phyloP scores from a whole-genome alignment of 1,284 basidiomycete species.

The Cryptococcus floricola region DNA sequence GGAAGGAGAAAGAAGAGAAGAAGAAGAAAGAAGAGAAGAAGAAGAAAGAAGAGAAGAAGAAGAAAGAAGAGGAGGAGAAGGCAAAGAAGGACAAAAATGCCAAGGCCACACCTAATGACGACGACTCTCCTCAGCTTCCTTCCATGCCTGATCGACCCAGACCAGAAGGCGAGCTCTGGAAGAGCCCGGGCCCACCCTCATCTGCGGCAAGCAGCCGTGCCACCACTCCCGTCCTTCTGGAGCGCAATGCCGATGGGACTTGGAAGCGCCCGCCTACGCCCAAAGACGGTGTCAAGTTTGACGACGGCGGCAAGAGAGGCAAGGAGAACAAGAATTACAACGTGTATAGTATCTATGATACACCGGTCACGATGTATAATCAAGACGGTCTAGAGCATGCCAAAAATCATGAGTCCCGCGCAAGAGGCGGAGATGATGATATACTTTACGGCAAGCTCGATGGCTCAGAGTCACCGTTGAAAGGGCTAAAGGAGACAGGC shows the following conservation, averaged over 20 bases:
- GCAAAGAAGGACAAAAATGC: neutral
- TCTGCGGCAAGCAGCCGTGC: constrained; percentile 5
- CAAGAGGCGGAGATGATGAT: constrained; percentile 1
- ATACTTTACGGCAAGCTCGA: neutral
- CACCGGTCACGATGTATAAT: constrained; percentile 4
- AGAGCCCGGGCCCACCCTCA: constrained; percentile 3
- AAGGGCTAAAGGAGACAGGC: neutral
- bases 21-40: too few species aligned
- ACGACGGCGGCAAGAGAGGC: constrained; percentile 8
- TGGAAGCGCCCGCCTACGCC: constrained; percentile 7
- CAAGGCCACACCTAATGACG: neutral
- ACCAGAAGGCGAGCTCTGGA: neutral
- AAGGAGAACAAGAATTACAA: constrained; percentile 5
- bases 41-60: neutral
- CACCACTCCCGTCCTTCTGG: constrained; percentile 6
- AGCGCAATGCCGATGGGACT: constrained; percentile 4
- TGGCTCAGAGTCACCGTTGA: constrained; percentile 7
- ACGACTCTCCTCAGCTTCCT: neutral
- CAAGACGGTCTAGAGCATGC: neutral
- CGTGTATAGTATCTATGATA: neutral
- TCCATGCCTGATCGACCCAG: neutral
- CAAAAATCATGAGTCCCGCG: neutral
- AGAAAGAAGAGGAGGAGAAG: neutral
- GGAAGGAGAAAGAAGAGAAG: neutral
- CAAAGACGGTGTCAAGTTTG: constrained; percentile 6